Conservation (phyloP, 345 rosid species). For the Bretschneidera sinensis region DNA sequence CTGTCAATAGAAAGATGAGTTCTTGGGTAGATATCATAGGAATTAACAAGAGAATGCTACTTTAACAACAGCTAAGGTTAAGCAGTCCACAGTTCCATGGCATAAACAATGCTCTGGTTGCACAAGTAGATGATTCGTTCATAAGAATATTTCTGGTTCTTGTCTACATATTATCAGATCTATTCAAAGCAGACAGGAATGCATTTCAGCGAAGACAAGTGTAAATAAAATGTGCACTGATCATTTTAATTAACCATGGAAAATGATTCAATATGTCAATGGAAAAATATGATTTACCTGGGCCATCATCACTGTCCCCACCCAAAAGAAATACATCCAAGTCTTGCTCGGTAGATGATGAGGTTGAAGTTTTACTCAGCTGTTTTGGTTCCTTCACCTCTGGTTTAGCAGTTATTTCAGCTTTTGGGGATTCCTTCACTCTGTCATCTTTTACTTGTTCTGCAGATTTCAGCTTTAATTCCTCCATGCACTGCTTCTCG, state of each 20-base stretch:
- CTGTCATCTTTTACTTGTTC: conserved; percentile 26
- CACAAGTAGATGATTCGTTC: neutral
- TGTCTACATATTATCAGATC: neutral
- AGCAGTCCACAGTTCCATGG: no score
- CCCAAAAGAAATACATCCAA: conserved; percentile 62
- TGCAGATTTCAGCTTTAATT: conserved; percentile 21
- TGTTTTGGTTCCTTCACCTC: conserved; percentile 23
- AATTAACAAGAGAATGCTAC: neutral
- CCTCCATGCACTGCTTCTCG: conserved; percentile 47
- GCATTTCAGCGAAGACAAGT: neutral
- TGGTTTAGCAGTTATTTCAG: conserved; percentile 21
- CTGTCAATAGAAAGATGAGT: no score
- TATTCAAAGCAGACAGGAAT: neutral
- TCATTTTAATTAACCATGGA: neutral
- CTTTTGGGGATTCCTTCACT: conserved; percentile 19
- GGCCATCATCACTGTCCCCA: conserved; percentile 59
- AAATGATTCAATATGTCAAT: neutral
- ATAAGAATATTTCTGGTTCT: neutral
- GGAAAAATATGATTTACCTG: conserved; percentile 25
- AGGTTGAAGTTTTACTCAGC: conserved; percentile 30
- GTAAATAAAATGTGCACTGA: neutral
- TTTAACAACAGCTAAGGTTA: neutral
- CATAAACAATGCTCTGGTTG: no score
- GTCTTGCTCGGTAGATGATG: conserved; percentile 40
- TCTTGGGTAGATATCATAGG: no score